Evolutionary conservation across 371 early-diverging fungal genomes (phyloP).

Genomic region (Basidiobolus heterosporus): DNA sequence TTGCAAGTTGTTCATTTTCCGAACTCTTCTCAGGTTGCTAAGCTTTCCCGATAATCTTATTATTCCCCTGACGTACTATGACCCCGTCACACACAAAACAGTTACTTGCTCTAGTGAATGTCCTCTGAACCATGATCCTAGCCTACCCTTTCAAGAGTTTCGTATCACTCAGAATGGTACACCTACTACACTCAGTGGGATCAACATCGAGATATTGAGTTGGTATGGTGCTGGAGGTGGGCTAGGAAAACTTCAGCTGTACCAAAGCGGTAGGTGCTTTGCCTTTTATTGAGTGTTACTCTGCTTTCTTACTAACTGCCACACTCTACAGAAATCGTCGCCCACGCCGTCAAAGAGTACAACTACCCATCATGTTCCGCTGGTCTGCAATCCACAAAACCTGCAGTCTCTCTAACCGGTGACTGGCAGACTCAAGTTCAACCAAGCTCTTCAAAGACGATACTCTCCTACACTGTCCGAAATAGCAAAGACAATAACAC

Average conservation of each 20-base stretch:
- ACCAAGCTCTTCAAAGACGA: not conserved
- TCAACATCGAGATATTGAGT: conserved; percentile 38
- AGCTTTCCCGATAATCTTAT: conserved; percentile 24
- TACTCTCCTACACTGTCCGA: not conserved
- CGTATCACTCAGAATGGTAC: not conserved
- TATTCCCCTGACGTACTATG: conserved; percentile 37
- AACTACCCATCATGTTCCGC: conserved; percentile 13
- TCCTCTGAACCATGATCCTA: conserved; percentile 13
- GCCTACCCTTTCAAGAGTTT: conserved; percentile 3
- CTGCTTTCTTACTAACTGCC: not conserved
- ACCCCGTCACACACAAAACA: conserved; percentile 22
- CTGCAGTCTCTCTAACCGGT: conserved; percentile 6
- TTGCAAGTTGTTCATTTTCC: not conserved
- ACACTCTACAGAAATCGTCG: conserved; percentile 19
- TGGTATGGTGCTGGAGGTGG: conserved; percentile 67
- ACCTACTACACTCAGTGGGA: conserved; percentile 21
- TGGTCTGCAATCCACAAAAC: conserved; percentile 17
- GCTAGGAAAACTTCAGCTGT: conserved; percentile 43
- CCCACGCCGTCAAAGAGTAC: conserved; percentile 18
- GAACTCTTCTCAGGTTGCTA: conserved; percentile 12
- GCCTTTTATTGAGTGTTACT: not conserved
- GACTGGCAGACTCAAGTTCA: not conserved
- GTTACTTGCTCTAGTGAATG: conserved; percentile 38
- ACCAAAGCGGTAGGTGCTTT: conserved; percentile 29
- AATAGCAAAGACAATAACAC: not conserved